These are phyloP conservation scores for Hyaloscypha finlandica DNA, from an alignment of 495 filamentous ascomycete species.

Conservation along the genomic window DNA sequence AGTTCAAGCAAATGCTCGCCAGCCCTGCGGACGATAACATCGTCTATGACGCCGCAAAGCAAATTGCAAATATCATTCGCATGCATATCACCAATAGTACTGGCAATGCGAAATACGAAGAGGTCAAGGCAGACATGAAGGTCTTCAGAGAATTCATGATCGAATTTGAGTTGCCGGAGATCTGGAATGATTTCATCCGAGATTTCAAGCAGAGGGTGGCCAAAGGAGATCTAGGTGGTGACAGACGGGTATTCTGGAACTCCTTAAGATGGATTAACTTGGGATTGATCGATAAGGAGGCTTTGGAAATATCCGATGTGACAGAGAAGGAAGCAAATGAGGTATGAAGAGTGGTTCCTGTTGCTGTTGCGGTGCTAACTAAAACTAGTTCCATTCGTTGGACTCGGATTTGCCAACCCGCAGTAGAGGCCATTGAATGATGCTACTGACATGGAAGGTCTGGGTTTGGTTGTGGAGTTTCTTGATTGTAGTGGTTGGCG, in stretches of 20 bases:
- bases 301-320: slow-evolving; percentile 62
- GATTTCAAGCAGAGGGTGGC: slow-evolving; percentile 73
- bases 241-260: slow-evolving; percentile 81
- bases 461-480: background rate
- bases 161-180: slow-evolving; percentile 69
- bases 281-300: slow-evolving; percentile 69
- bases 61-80: slow-evolving; percentile 73
- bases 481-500: no score
- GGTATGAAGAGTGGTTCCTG: slow-evolving; percentile 11
- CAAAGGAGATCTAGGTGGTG: slow-evolving; percentile 72
- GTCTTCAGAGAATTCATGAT: slow-evolving; percentile 78
- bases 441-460: background rate
- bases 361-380: slow-evolving; percentile 8
- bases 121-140: slow-evolving; percentile 73
- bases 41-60: slow-evolving; percentile 68
- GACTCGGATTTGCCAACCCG: slow-evolving; percentile 1
- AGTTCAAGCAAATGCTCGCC: slow-evolving; percentile 80
- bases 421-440: background rate
- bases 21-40: slow-evolving; percentile 59
- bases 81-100: slow-evolving; percentile 72
- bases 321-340: slow-evolving; percentile 63
- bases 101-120: slow-evolving; percentile 72
- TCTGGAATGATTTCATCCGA: slow-evolving; percentile 76
- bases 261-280: slow-evolving; percentile 61
- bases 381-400: slow-evolving; percentile 21